These are phyloP conservation scores for Perilla frutescens DNA, from an alignment of 257 asterid genomes.

Conservation along the genomic window DNA sequence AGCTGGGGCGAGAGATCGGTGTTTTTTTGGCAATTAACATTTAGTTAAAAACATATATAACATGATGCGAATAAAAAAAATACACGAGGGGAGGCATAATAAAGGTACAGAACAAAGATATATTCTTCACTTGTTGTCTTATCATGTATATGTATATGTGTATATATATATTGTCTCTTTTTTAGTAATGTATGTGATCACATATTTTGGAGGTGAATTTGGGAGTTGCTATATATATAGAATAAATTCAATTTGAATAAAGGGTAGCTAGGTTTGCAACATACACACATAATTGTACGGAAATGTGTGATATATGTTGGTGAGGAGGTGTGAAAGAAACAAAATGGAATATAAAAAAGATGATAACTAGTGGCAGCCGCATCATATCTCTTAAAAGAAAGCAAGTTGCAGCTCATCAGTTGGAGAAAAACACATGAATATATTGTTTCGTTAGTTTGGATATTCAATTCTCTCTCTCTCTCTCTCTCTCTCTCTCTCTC, in stretches of 20 bases:
- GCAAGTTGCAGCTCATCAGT: conserved; percentile 20
- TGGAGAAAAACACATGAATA: not conserved
- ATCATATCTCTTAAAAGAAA: not conserved
- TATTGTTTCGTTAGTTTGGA: conserved; percentile 13
- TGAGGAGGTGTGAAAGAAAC: not conserved
- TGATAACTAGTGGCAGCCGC: conserved; percentile 25
- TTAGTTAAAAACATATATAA: too few species aligned
- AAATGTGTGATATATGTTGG: not conserved
- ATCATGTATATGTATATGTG: too few species aligned
- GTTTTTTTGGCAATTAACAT: too few species aligned
- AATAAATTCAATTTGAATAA: conserved; percentile 25
- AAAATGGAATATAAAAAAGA: conserved; percentile 34
- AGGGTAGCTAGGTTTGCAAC: conserved; percentile 1
- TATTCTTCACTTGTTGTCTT: too few species aligned
- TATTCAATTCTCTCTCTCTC: conserved; percentile 17
- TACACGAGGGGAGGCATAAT: too few species aligned
- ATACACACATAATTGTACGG: conserved; percentile 23
- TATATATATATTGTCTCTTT: too few species aligned
- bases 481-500: not conserved
- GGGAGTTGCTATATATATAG: not conserved
- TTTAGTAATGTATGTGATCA: too few species aligned
- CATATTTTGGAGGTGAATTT: not conserved
- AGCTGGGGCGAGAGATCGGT: too few species aligned
- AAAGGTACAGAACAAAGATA: too few species aligned
- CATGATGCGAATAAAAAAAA: too few species aligned